These are phyloP conservation scores for Suhomyces bribrorum DNA, from an alignment of 1,139 yeast species.

Conservation along the genomic window DNA sequence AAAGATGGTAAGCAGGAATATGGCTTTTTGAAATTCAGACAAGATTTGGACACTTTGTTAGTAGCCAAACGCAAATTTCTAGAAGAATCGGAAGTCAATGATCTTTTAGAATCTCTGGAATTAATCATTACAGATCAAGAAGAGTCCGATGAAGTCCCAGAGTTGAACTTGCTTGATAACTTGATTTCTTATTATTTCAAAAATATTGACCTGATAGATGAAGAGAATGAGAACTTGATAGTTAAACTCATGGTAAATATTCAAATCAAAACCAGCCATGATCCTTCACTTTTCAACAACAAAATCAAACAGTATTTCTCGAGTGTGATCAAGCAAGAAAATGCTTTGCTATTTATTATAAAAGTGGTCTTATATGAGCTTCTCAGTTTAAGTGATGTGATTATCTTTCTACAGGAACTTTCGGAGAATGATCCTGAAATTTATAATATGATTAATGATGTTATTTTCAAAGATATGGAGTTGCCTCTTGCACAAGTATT, in stretches of 20 bases:
- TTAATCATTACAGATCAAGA: not conserved
- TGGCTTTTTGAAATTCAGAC: constrained; percentile 24
- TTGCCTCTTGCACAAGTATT: constrained; percentile 19
- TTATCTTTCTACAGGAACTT: constrained; percentile 6
- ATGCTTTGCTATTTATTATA: constrained; percentile 12
- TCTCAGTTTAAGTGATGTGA: constrained; percentile 18
- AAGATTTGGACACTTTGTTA: constrained; percentile 28
- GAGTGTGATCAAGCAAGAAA: constrained; percentile 5
- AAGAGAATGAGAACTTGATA: constrained; percentile 11
- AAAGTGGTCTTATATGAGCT: constrained; percentile 24
- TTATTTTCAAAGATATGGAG: constrained; percentile 17
- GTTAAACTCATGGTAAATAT: constrained; percentile 21
- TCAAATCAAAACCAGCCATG: constrained; percentile 17
- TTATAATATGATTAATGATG: constrained; percentile 15
- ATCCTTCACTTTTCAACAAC: constrained; percentile 8
- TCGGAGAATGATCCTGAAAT: not conserved
- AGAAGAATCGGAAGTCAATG: constrained; percentile 22
- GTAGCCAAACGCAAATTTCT: constrained; percentile 14
- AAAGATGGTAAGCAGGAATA: constrained; percentile 5
- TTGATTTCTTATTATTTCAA: constrained; percentile 3
- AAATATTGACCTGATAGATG: constrained; percentile 1
- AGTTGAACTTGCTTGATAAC: constrained; percentile 4
- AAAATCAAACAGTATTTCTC: constrained; percentile 13
- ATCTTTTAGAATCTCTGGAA: constrained; percentile 13
- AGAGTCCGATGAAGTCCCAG: not conserved